These are phyloP conservation scores for Osmozyma mogii DNA, from an alignment of 805 yeast genomes.

Conservation along the genomic window DNA sequence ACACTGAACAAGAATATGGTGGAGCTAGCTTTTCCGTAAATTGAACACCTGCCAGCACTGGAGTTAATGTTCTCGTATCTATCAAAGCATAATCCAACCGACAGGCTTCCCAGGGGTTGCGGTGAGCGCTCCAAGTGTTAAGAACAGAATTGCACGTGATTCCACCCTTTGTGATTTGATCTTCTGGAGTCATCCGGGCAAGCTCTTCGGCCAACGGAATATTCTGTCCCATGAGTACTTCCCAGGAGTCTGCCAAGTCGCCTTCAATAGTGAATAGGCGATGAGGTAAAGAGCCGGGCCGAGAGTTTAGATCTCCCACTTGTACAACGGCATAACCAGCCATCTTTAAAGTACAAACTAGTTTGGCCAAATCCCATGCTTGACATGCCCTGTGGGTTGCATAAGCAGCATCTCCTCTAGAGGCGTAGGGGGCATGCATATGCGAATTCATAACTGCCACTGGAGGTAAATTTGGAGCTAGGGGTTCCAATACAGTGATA, in stretches of 20 bases:
- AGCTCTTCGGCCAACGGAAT: slow-evolving; percentile 14
- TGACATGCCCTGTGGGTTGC: slow-evolving; percentile 87
- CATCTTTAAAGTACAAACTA: slow-evolving; percentile 50
- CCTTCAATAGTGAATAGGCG: slow-evolving; percentile 64
- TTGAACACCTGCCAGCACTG: slow-evolving; percentile 57
- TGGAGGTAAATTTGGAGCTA: slow-evolving; percentile 38
- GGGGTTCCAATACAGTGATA: slow-evolving; percentile 54
- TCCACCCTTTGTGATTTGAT: slow-evolving; percentile 68
- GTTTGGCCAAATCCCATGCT: slow-evolving; percentile 87
- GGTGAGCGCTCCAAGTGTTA: slow-evolving; percentile 73
- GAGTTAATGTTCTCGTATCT: slow-evolving; percentile 45
- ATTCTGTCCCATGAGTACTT: slow-evolving; percentile 43
- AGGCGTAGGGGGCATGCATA: slow-evolving; percentile 94
- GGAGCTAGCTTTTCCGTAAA: slow-evolving; percentile 64
- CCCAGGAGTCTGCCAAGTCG: slow-evolving; percentile 78
- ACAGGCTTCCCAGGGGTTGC: slow-evolving; percentile 63
- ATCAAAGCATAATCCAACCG: slow-evolving; percentile 85
- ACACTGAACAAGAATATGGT: slow-evolving; percentile 52
- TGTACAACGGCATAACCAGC: slow-evolving; percentile 82
- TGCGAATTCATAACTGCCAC: slow-evolving; percentile 84
- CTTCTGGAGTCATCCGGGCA: slow-evolving; percentile 22
- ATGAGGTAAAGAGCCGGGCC: slow-evolving; percentile 81
- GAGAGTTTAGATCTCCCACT: slow-evolving; percentile 89
- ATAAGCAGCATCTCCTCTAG: slow-evolving; percentile 80
- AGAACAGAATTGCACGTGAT: slow-evolving; percentile 83